These are phyloP conservation scores for Hypoxylon trugodes DNA, from an alignment of 495 filamentous ascomycete genomes.

Conservation along the genomic window DNA sequence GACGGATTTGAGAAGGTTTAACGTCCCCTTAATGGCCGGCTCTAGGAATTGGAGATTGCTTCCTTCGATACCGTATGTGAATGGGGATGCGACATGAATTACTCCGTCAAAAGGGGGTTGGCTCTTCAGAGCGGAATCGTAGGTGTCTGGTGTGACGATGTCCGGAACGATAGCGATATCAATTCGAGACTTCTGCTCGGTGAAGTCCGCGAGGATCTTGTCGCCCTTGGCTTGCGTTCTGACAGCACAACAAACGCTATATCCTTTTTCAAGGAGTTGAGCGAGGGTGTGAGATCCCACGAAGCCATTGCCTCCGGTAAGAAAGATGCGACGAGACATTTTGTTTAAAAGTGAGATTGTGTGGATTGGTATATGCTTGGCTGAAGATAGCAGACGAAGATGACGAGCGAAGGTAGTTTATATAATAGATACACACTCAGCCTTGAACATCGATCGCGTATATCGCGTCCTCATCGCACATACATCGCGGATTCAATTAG, in stretches of 20 bases:
- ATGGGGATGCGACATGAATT: not conserved
- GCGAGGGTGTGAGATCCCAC: not conserved
- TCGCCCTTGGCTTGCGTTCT: not conserved
- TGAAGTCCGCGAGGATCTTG: not conserved
- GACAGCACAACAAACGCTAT: not conserved
- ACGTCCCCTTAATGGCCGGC: not conserved
- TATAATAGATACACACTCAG: no score
- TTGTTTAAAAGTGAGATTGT: not conserved
- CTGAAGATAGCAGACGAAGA: no score
- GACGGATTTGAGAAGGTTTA: not conserved
- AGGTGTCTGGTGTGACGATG: not conserved
- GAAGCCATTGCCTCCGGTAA: constrained; percentile 1
- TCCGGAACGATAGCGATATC: not conserved
- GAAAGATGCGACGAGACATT: not conserved
- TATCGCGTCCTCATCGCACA: no score
- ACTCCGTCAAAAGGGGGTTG: not conserved
- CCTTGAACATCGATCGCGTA: no score
- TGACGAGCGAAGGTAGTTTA: no score
- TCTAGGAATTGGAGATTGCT: not conserved
- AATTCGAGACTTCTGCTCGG: not conserved
- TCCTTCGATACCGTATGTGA: not conserved
- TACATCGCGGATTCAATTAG: no score
- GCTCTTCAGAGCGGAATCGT: not conserved
- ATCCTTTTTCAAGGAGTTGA: not conserved
- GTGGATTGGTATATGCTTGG: no score